Base-by-base conservation (phyloP, 768 basidiomycete species). In the Cystobasidium tubakii region DNA sequence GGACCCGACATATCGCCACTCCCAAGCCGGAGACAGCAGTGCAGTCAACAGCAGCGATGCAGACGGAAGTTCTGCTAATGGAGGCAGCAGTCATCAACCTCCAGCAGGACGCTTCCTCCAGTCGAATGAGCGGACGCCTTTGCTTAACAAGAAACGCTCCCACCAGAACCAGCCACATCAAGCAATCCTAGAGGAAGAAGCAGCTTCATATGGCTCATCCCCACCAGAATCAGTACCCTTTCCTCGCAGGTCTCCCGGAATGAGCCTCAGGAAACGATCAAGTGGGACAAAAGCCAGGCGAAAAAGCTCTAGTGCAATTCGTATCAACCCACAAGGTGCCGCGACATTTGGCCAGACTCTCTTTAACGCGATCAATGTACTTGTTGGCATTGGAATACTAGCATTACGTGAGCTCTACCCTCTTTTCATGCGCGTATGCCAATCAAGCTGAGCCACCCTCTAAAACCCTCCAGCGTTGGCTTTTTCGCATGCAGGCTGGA, bases 401-500 rank as follows among this genome's bases (percentile, higher is more conserved):
- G 77, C 79, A 0, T 74, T 77, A 29, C 78, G 70, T 75, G 43
- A 34, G 75, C 31, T 27, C 2, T 67, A 44, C 19, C 1, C 19
- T n/a, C 39, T 43, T 31, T 23, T 6, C 31, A 31, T 67, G 6
- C 50, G 29, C 36, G 12, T 44, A 33, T 33, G 6, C 39, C 13
- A 34, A 2, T 57, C 31, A 6, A 39, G 29, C 21, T n/a, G 7
- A 42, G 73, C 63, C n/a, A 1, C 12, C 53, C 21, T 33, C 55
- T 12, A n/a, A n/a, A n/a, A 36, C n/a, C 17, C 44, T 31, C 25
- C 64, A 74, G 73, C 79, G 10, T 74, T 96, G 29, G 94, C 94
- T 0, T 95, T 96, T 78, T 87, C 92, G 0, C 91, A 91, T 78
- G 86, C 91, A 1, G 95, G 94, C 1, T 97, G 94, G 94, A 82